Evolutionary conservation across 768 basidiomycete species (phyloP).

Genomic region (Boletus coccyginus): DNA sequence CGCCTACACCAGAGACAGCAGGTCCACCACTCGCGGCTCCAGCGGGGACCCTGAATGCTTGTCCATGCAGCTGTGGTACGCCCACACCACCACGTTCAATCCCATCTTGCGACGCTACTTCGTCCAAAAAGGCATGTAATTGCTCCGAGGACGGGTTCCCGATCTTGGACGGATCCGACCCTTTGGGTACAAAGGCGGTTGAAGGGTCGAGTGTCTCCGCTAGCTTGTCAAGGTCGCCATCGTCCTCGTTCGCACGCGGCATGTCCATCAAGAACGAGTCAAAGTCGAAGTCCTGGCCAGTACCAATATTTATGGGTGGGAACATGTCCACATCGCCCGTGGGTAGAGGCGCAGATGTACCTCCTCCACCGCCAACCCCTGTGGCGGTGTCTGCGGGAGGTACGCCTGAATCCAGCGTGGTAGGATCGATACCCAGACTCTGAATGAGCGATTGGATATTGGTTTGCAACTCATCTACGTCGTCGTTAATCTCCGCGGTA

Average conservation of each 20-base stretch:
- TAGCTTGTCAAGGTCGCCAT: conserved; percentile 32
- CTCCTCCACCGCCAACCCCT: conserved; percentile 11
- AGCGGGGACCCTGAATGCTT: conserved; percentile 2
- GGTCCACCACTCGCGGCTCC: background rate
- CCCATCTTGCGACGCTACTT: conserved; percentile 36
- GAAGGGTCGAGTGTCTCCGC: conserved; percentile 34
- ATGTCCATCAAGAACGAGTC: conserved; percentile 41
- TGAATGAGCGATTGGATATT: conserved; percentile 73
- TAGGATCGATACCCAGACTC: conserved; percentile 63
- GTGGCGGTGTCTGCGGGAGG: conserved; percentile 5
- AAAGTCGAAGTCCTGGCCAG: conserved; percentile 35
- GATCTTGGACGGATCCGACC: conserved; percentile 27
- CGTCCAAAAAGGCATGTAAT: conserved; percentile 43
- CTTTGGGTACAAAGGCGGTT: conserved; percentile 28
- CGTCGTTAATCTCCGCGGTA: conserved; percentile 63
- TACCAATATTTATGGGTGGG: conserved; percentile 1
- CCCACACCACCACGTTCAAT: background rate
- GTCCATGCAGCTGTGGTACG: background rate
- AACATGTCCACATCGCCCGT: conserved; percentile 19
- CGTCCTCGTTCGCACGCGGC: conserved; percentile 29
- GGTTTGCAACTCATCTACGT: conserved; percentile 66
- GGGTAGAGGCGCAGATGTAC: background rate
- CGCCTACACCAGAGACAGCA: background rate
- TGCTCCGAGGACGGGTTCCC: conserved; percentile 35
- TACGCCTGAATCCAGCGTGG: conserved; percentile 13